Evolutionary conservation across 306 rosid genomes (phyloP).

Genomic region (Malus sieversii): DNA sequence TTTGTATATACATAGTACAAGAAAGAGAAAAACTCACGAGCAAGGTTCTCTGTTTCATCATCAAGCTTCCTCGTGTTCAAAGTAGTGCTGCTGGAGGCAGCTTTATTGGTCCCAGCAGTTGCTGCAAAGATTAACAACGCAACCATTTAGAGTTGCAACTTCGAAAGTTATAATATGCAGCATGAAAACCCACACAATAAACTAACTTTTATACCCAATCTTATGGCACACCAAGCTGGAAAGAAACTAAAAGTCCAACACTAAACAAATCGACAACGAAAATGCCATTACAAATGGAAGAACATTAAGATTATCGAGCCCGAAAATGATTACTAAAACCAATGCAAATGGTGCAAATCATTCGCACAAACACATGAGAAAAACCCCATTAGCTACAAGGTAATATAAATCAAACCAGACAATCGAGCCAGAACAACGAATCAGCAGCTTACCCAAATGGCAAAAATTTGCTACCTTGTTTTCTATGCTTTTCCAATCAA

Average conservation of each 20-base stretch:
- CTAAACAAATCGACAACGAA: not conserved
- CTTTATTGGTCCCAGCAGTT: constrained; percentile 68
- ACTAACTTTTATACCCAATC: not conserved
- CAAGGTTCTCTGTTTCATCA: constrained; percentile 73
- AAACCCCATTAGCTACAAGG: not conserved
- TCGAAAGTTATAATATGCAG: not conserved
- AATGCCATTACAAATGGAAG: too few relatives aligned
- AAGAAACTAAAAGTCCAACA: not conserved
- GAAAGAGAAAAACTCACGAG: constrained; percentile 44
- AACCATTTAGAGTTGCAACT: not conserved
- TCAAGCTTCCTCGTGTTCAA: constrained; percentile 84
- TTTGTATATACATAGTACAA: not conserved
- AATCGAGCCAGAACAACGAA: too few relatives aligned
- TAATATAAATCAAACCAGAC: not conserved
- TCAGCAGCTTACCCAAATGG: not conserved
- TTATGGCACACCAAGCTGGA: not conserved
- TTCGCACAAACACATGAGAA: too few relatives aligned
- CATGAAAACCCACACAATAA: not conserved
- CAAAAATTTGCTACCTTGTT: too few relatives aligned
- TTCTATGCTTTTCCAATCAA: not conserved
- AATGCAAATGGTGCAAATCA: too few relatives aligned
- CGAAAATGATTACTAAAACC: too few relatives aligned
- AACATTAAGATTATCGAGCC: too few relatives aligned
- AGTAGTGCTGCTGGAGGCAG: constrained; percentile 78
- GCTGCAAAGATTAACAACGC: constrained; percentile 26